Base-by-base conservation (phyloP, 1,139 yeast genomes). In the Sugiyamaella japonica region DNA sequence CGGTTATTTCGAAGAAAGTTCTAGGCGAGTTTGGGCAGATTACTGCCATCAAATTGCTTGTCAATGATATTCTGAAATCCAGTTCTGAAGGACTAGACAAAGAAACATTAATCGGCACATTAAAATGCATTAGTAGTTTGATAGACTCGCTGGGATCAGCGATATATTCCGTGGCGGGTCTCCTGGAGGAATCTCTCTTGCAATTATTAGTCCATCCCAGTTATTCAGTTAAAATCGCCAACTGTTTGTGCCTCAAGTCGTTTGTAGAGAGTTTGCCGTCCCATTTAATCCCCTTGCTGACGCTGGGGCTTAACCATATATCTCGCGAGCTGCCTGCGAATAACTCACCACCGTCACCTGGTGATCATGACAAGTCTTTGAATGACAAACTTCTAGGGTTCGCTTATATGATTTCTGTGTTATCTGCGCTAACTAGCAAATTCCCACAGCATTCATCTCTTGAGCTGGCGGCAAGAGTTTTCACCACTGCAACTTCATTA, bases 1-100 rank as follows among this genome's bases (percentile, higher is more conserved):
- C 66, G 16, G 58, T 67, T 10, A 56, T 71, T 20, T 64, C 68
- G 1, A 56, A 53, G 20, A 64, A 66, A 45, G 45, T 67, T 25
- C 60, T 70, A 20, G 73, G 73, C 12, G 74, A 71, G 51, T 57
- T 61, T 39, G 72, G 72, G 4, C 70, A 69, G 52, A 48, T 68
- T 25, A 48, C 62, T 3, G 70, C 70, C 1, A 51, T 64, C n/a
- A 65, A 64, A 47, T 40, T 61, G 10, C 57, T 71, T 10, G 58
- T 61, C 6, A 61, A 60, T 45, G 68, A 69, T n/a, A 58, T 69
- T 38, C 54, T 70, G 28, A 64, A 60, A 31, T 67, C 66, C 7
- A 57, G 34, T 12, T 57, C 8, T 28, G 53, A 56, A 5, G 66
- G 62, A 28, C 66, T 68, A 7, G 48, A 63, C 1, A 59, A 66